Conservation (phyloP, 495 filamentous ascomycete genomes). For the Penicillium angulare region DNA sequence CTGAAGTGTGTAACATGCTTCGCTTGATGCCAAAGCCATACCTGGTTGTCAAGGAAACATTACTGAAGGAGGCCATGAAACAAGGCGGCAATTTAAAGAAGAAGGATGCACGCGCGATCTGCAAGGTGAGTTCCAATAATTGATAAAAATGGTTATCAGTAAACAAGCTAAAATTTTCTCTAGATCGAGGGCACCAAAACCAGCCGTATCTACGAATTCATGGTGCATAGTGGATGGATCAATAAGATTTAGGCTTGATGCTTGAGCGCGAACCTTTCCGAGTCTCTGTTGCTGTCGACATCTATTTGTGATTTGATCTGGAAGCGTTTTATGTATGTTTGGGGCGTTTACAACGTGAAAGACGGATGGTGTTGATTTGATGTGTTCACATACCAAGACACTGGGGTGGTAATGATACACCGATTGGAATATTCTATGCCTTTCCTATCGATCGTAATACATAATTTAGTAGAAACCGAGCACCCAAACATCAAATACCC, state of each 20-base stretch:
- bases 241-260: constrained; percentile 19
- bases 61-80: constrained; percentile 86
- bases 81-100: constrained; percentile 84
- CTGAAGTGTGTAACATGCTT: constrained; percentile 77
- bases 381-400: not conserved
- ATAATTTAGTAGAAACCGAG: too few relatives aligned
- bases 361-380: not conserved
- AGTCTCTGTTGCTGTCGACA: not conserved
- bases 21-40: constrained; percentile 91
- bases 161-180: not conserved
- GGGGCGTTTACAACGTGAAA: constrained; percentile 16
- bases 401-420: constrained; percentile 4
- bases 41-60: constrained; percentile 84
- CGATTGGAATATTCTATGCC: not conserved
- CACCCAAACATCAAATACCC: too few relatives aligned
- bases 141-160: not conserved
- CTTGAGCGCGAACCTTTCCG: constrained; percentile 17
- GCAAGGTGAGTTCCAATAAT: constrained; percentile 47
- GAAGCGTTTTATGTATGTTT: constrained; percentile 15
- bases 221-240: constrained; percentile 90
- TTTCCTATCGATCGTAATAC: too few relatives aligned
- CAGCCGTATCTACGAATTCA: constrained; percentile 85
- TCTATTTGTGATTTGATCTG: constrained; percentile 10
- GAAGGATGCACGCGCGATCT: constrained; percentile 75
- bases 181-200: constrained; percentile 66